A percentile compares a stretch with the other conserved stretches of the same genome.
These are phyloP conservation scores for Pleurotus tuoliensis DNA, from an alignment of 768 basidiomycete species.

Conservation along the genomic window DNA sequence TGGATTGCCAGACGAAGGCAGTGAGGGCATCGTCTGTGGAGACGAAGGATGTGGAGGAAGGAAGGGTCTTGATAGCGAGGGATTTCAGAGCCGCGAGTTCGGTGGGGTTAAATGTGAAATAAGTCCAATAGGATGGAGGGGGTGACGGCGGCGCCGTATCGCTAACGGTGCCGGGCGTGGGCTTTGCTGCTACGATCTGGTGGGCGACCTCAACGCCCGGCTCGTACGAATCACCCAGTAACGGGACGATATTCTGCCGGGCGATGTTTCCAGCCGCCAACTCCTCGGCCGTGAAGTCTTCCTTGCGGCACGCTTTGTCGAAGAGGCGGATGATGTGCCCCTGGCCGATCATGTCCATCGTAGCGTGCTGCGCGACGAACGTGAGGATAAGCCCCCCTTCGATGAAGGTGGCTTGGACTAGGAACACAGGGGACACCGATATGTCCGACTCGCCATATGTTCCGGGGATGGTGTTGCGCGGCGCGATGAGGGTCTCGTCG, in stretches of 20 bases:
- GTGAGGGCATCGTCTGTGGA: constrained; percentile 25
- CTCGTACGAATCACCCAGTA: constrained; percentile 11
- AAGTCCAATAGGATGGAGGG: constrained; percentile 13
- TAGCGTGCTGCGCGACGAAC: constrained; percentile 19
- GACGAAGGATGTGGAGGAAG: constrained; percentile 13
- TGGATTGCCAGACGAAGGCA: constrained; percentile 24
- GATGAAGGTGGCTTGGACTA: constrained; percentile 22
- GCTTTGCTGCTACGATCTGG: constrained; percentile 8
- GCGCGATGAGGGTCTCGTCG: constrained; percentile 19
- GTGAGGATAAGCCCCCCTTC: constrained; percentile 21
- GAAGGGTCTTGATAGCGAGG: constrained; percentile 12
- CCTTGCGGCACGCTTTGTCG: constrained; percentile 18
- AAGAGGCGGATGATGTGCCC: constrained; percentile 20
- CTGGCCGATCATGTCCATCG: constrained; percentile 25
- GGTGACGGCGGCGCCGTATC: not conserved
- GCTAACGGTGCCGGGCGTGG: not conserved
- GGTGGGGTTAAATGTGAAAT: constrained; percentile 14
- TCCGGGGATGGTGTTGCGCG: constrained; percentile 17
- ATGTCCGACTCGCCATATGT: constrained; percentile 9
- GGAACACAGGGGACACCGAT: constrained; percentile 19
- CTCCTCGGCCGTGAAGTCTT: constrained; percentile 18
- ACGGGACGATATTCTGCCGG: constrained; percentile 14
- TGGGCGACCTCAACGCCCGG: not conserved
- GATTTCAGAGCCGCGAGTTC: constrained; percentile 18
- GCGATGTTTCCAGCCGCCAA: constrained; percentile 15